phyloP scores from a whole-genome alignment of 257 asterid genomes.

The Capsicum rhomboideum region DNA sequence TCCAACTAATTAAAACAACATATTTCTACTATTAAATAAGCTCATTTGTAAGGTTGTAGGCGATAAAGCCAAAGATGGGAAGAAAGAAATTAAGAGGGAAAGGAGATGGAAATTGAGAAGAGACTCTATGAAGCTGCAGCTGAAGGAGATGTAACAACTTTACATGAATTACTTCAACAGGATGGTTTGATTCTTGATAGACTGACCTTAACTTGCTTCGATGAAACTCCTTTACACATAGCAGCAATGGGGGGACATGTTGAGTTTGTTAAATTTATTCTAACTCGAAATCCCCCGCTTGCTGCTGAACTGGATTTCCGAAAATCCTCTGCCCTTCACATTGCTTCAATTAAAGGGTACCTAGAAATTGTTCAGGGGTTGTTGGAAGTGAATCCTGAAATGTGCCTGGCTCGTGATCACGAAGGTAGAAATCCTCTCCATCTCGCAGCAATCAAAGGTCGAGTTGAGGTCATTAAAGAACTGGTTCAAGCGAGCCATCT shows the following conservation, averaged over 20 bases:
- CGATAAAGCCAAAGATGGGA: background rate
- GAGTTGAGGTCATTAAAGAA: conserved; percentile 17
- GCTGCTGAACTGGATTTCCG: conserved; percentile 20
- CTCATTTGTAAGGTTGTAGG: background rate
- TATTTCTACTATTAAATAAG: too few relatives aligned
- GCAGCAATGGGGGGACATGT: conserved; percentile 28
- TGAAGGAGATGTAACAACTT: background rate
- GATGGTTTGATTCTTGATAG: conserved; percentile 29
- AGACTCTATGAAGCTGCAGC: conserved; percentile 24
- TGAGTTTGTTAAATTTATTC: conserved; percentile 5
- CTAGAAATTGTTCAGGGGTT: conserved; percentile 12
- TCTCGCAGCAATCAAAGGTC: conserved; percentile 32
- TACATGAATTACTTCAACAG: conserved; percentile 10
- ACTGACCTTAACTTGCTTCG: background rate
- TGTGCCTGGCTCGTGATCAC: conserved; percentile 16
- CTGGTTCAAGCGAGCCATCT: conserved; percentile 1
- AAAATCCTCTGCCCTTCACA: conserved; percentile 27
- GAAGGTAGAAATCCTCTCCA: conserved; percentile 34
- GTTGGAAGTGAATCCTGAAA: too few relatives aligned
- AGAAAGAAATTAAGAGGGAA: too few relatives aligned
- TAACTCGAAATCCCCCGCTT: conserved; percentile 9
- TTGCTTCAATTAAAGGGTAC: conserved; percentile 23
- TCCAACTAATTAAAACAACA: background rate
- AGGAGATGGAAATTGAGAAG: conserved; percentile 11
- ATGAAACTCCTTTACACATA: conserved; percentile 37